phyloP scores from a whole-genome alignment of 805 yeast species.

The Spathaspora hagerdaliae region DNA sequence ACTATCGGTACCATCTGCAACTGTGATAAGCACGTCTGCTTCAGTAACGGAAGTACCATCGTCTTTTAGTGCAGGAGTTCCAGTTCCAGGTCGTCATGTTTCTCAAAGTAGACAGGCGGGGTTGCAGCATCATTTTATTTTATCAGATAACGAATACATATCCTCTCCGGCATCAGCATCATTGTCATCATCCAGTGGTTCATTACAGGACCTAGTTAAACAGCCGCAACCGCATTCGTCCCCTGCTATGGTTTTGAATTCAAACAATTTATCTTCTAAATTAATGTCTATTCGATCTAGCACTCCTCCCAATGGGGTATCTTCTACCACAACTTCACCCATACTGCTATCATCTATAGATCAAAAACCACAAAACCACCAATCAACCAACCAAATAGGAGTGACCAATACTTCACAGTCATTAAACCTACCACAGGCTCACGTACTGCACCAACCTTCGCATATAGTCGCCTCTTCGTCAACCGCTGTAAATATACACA shows the following conservation, averaged over 20 bases:
- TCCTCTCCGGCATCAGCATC: neutral
- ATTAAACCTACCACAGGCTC: neutral
- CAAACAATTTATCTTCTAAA: constrained; percentile 3
- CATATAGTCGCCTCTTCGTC: neutral
- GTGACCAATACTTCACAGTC: neutral
- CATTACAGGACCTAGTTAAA: constrained; percentile 4
- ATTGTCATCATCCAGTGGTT: neutral
- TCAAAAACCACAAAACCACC: constrained; percentile 2
- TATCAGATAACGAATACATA: constrained; percentile 1
- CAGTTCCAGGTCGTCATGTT: neutral
- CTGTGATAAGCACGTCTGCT: neutral
- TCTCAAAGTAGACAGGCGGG: neutral
- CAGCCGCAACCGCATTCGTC: constrained; percentile 4
- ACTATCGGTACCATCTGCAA: constrained; percentile 1
- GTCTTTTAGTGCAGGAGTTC: neutral
- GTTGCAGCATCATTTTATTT: neutral
- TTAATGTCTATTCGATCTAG: constrained; percentile 4
- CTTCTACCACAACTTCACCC: constrained; percentile 7
- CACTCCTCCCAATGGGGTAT: neutral
- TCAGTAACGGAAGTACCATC: neutral
- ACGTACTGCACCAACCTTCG: neutral
- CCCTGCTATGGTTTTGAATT: neutral
- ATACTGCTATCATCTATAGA: constrained; percentile 4
- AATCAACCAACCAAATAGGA: neutral
- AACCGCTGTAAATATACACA: neutral